Evolutionary conservation across 345 rosid genomes (phyloP), one percentile per base, ranked within the genome.

Genomic region (Citropsis articulata): DNA sequence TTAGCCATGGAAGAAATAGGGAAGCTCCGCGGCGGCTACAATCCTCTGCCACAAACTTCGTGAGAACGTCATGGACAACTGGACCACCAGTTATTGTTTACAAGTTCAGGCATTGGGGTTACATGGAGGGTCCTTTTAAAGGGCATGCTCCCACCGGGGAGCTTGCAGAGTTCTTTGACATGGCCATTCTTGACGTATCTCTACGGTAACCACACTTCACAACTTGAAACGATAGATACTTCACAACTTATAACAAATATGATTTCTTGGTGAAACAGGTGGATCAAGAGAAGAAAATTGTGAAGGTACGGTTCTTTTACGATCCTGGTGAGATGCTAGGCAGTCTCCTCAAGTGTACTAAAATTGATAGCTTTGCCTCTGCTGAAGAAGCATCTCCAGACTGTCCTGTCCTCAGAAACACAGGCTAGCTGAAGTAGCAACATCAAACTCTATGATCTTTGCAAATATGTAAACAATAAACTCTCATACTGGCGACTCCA

Each of bases 61-160:
- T 33, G 35, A 1, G 35, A 33, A 33, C 35, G 35, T 33, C 35
- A 6, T 35, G 0, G 36, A 35, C 36, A 35, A 35, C 36, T 35
- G 93, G 95, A 1, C 93, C 93, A 2, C 93, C 91, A 0, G 40
- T 40, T 65, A 86, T 91, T 22, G 77, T 76, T 1, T 91, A 83
- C 88, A 91, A 91, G 88, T 89, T 91, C 87, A 87, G 95, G 81
- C 93, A 89, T 83, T 89, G 95, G 90, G 95, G 89, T 27, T 83
- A 82, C 57, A 87, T 79, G 91, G 95, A 88, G 72, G 95, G 95
- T 59, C 93, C 95, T 72, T 91, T 88, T 84, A 90, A 89, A 78
- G 92, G 91, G 36, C 81, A 86, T 61, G 82, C 88, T 22, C 90
- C 94, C 1, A 89, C 92, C 0, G 91, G 87, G 4, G 88, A 88